Percentiles rank a stretch among this genome's conserved stretches.
Evolutionary conservation across 768 basidiomycete species (phyloP).

Genomic region (Candolleomyces eurysporus): DNA sequence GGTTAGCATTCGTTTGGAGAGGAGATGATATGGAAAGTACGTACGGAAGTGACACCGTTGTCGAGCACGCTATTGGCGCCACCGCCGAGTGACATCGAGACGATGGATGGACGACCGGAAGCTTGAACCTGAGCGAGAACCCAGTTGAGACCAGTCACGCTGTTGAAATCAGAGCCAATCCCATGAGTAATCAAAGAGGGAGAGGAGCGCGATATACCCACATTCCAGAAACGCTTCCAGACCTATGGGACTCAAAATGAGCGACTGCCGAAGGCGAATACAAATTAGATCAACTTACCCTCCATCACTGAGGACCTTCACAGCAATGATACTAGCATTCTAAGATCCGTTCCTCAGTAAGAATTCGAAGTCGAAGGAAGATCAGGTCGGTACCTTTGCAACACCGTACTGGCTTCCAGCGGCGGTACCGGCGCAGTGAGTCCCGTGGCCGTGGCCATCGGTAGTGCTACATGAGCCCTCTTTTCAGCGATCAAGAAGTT

Average conservation of each 20-base stretch:
- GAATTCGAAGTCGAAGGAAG: background rate
- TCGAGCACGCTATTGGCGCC: conserved; percentile 22
- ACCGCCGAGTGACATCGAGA: conserved; percentile 33
- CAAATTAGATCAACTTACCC: background rate
- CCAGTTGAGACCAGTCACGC: conserved; percentile 27
- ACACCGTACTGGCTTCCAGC: conserved; percentile 24
- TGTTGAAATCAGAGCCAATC: background rate
- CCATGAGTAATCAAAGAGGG: background rate
- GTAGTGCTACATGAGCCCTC: conserved; percentile 6
- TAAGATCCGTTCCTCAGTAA: conserved; percentile 1
- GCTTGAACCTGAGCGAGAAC: conserved; percentile 17
- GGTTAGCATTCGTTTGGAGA: background rate
- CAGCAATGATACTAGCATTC: conserved; percentile 33
- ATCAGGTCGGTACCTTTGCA: conserved; percentile 6
- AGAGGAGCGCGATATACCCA: background rate
- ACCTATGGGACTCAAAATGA: conserved; percentile 11
- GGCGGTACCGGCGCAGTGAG: conserved; percentile 28
- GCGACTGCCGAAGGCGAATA: background rate
- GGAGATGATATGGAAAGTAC: background rate
- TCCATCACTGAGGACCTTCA: conserved; percentile 37
- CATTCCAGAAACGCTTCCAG: conserved; percentile 16
- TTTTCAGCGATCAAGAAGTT: background rate
- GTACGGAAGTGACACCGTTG: conserved; percentile 23
- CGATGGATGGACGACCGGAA: conserved; percentile 24
- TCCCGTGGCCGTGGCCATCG: conserved; percentile 42